phyloP scores from a whole-genome alignment of 441 rosid species.

The Hura crepitans region DNA sequence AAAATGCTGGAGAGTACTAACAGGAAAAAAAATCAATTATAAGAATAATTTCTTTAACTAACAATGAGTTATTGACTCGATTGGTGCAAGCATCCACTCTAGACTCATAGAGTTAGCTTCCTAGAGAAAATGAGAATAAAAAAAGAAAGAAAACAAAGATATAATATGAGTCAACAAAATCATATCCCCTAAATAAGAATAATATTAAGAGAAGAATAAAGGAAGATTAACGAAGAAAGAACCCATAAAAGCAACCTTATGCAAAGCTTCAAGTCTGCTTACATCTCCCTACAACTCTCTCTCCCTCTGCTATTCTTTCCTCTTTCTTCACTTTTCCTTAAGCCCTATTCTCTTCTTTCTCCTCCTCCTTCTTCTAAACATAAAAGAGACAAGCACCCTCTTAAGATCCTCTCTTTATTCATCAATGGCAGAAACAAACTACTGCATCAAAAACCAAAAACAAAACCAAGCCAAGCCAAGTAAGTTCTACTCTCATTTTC shows the following conservation, averaged over 20 bases:
- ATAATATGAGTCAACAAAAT: slow-evolving; percentile 29
- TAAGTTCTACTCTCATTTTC: slow-evolving; percentile 51
- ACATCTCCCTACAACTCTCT: slow-evolving; percentile 31
- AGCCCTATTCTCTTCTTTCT: slow-evolving; percentile 56
- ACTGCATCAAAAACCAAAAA: slow-evolving; percentile 33
- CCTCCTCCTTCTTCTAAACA: slow-evolving; percentile 18
- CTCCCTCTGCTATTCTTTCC: slow-evolving; percentile 18
- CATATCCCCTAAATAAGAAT: slow-evolving; percentile 10
- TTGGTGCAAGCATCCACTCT: too few species aligned
- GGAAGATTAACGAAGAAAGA: too few species aligned
- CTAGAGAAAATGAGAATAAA: background rate
- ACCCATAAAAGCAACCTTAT: slow-evolving; percentile 20
- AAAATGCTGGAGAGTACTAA: too few species aligned
- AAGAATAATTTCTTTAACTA: too few species aligned
- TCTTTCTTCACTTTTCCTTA: slow-evolving; percentile 38
- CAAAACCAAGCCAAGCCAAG: slow-evolving; percentile 41
- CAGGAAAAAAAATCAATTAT: too few species aligned
- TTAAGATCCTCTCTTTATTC: slow-evolving; percentile 21
- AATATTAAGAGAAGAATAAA: slow-evolving; percentile 20
- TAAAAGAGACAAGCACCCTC: slow-evolving; percentile 1
- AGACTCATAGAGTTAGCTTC: too few species aligned
- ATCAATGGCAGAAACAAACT: slow-evolving; percentile 58
- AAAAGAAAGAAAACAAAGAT: slow-evolving; percentile 1
- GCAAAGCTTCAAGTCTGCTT: slow-evolving; percentile 33
- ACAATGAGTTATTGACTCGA: too few species aligned